Conservation (phyloP, 768 basidiomycete genomes). For the Coprinellus micaceus region DNA sequence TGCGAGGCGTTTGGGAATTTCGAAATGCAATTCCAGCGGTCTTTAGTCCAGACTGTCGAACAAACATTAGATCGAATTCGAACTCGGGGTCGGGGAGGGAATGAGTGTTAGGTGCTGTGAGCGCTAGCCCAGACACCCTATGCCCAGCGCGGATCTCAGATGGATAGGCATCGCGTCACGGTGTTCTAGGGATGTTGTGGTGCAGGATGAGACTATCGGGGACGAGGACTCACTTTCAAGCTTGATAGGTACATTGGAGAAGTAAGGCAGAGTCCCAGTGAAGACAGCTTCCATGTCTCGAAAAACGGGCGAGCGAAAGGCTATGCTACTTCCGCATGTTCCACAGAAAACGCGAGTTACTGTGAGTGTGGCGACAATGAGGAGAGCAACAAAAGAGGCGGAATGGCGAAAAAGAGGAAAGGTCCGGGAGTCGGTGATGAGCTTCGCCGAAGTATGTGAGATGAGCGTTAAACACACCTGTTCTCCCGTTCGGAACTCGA, state of each 20-base stretch:
- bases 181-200: not conserved
- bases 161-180: no score
- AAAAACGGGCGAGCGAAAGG: slow-evolving; percentile 3
- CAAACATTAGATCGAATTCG: not conserved
- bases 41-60: slow-evolving; percentile 3
- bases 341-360: slow-evolving; percentile 2
- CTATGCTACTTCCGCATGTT: slow-evolving; percentile 4
- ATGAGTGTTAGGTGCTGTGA: no score
- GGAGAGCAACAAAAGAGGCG: not conserved
- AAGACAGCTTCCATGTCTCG: slow-evolving; percentile 3
- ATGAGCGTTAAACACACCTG: not conserved
- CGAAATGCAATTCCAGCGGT: slow-evolving; percentile 3
- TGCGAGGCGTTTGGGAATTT: slow-evolving; percentile 1
- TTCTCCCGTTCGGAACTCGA: slow-evolving; percentile 1
- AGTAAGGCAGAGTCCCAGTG: not conserved
- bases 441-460: no score
- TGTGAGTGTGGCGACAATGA: not conserved
- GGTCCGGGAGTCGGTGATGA: not conserved
- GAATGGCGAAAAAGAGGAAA: not conserved
- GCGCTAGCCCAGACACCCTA: no score
- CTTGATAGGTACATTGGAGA: slow-evolving; percentile 1
- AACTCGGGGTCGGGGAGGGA: not conserved
- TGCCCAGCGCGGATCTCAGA: no score
- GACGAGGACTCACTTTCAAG: not conserved
- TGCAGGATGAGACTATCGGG: not conserved